Conservation (phyloP, 345 rosid species). For the Boechera divaricarpa region DNA sequence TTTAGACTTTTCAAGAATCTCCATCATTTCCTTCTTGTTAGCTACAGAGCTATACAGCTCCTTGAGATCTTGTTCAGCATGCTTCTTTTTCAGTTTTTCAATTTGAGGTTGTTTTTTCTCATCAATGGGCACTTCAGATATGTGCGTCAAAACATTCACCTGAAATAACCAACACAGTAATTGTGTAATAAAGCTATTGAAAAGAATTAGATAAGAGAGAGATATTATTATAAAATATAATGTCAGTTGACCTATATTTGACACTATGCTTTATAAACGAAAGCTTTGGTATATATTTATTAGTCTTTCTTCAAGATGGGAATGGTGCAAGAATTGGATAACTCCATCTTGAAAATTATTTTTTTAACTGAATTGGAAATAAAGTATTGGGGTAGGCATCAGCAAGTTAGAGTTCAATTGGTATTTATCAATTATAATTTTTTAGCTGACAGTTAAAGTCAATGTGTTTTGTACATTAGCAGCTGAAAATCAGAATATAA, state of each 20-base stretch:
- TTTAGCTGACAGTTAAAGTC: not conserved
- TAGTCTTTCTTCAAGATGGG: too few relatives aligned
- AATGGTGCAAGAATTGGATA: too few relatives aligned
- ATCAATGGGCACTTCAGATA: constrained; percentile 50
- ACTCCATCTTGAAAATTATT: too few relatives aligned
- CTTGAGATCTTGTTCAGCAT: constrained; percentile 56
- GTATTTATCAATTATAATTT: not conserved
- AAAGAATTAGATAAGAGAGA: not conserved
- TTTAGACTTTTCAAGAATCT: constrained; percentile 8
- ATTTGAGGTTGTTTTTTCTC: constrained; percentile 25
- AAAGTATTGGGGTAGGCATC: too few relatives aligned
- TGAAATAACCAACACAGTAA: constrained; percentile 25
- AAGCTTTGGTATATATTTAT: not conserved
- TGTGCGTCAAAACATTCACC: constrained; percentile 76
- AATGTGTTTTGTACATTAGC: not conserved
- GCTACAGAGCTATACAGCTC: constrained; percentile 52
- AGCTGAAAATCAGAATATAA: not conserved
- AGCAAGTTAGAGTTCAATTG: too few relatives aligned
- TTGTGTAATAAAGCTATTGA: not conserved
- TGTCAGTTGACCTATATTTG: not conserved
- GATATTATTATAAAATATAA: not conserved
- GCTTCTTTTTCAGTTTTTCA: constrained; percentile 50
- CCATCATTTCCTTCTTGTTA: constrained; percentile 25
- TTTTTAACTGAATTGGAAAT: not conserved
- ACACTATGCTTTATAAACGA: not conserved